A percentile compares a stretch with the other conserved stretches of the same genome.
Evolutionary conservation across 2,329 filamentous ascomycete species (phyloP).

Genomic region (Diaporthe ilicicola): DNA sequence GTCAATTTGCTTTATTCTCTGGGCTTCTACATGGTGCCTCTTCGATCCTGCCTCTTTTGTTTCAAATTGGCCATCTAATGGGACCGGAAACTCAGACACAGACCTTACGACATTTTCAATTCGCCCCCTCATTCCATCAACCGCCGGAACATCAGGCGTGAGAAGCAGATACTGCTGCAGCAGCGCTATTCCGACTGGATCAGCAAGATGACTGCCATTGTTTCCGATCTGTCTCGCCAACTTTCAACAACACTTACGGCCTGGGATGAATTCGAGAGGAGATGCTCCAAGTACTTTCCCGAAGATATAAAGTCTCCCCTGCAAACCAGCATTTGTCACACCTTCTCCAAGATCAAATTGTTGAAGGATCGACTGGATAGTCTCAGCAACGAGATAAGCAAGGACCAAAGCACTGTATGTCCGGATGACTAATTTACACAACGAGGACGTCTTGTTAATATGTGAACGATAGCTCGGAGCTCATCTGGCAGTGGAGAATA

Average conservation of each 20-base stretch:
- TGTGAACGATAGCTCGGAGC: neutral
- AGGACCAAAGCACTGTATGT: neutral
- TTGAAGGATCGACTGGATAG: neutral
- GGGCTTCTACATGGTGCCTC: neutral
- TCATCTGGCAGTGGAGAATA: slow-evolving; percentile 6
- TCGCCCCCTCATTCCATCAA: rapidly evolving
- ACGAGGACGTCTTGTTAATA: neutral
- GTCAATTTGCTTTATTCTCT: neutral
- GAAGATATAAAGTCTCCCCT: neutral
- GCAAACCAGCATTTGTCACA: neutral
- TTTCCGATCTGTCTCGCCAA: neutral
- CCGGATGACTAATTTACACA: neutral
- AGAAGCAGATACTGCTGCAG: neutral
- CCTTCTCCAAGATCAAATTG: neutral
- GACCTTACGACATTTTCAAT: neutral
- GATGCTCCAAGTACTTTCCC: neutral
- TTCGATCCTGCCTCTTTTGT: neutral
- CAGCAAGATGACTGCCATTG: neutral
- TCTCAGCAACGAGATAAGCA: neutral
- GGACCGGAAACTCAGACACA: neutral
- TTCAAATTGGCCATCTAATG: neutral
- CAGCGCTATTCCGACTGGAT: slow-evolving; percentile 19
- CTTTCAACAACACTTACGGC: neutral
- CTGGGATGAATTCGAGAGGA: slow-evolving; percentile 8
- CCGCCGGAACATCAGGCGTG: neutral